Base-by-base conservation (phyloP, 208 protist species). In the Trypanosomatidae sp. region DNA sequence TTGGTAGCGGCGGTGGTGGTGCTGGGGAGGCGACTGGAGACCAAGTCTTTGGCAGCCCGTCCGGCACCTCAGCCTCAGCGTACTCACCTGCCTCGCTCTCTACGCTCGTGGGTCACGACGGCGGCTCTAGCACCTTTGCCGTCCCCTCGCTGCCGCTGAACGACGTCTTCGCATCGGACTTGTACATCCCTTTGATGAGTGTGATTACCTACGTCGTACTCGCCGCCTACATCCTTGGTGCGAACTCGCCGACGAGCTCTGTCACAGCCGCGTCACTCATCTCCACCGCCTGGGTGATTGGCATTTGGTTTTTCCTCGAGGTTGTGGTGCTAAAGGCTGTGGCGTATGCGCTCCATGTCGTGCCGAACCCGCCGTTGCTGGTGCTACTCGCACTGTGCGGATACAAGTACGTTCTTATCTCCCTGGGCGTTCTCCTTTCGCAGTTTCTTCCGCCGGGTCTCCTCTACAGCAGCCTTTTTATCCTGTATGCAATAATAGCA, bases 121-220 rank as follows among this genome's bases (percentile, higher is more conserved):
- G 47, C 62, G 41, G 73, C 76, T 52, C 36, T 49, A 62, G 19
- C 60, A 49, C 30, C 50, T 47, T 22, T 28, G 52, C 70, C 28
- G 47, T 46, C n/a, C 46, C 59, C 5, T 25, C 79, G 30, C 77
- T 89, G 13, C 92, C 90, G 5, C 73, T 77, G 28, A 66, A 93
- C 62, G 83, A 95, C 66, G 66, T 78, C 50, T 86, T 85, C 67
- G 83, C 82, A 3, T 85, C 83, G 59, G 92, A 96, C 66, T 81
- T 96, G 6, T 96, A 96, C 86, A 87, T 96, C 46, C 92, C 92
- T 15, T 74, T 94, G 28, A 96, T 96, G 92, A 89, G 80, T 15
- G 71, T 82, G 56, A 85, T 92, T 50, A 95, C 92, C 8, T 95
- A 96, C 73, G 70, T 95, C 13, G 87, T 91, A 13, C 76, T 96